Conservation (phyloP, 2,329 filamentous ascomycete species). For the Calonectria henricotiae region DNA sequence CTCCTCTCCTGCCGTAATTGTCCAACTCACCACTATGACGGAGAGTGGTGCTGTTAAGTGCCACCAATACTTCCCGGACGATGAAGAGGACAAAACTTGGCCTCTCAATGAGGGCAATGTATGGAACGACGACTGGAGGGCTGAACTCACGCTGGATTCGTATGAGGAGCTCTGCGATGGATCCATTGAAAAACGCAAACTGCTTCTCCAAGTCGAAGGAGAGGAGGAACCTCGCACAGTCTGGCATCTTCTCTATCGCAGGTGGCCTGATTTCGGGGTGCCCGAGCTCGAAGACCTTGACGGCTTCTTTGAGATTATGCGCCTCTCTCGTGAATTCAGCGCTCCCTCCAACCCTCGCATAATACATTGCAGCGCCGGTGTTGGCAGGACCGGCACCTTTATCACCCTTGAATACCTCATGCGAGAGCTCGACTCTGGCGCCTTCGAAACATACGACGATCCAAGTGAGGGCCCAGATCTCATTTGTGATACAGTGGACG, state of each 20-base stretch:
- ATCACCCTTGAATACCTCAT: conserved; percentile 96
- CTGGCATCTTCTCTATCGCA: conserved; percentile 88
- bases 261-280: conserved; percentile 93
- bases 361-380: conserved; percentile 91
- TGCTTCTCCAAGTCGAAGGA: conserved; percentile 72
- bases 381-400: conserved; percentile 95
- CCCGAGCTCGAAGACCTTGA: conserved; percentile 79
- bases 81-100: conserved; percentile 68
- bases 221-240: conserved; percentile 72
- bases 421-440: conserved; percentile 83
- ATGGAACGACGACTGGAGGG: conserved; percentile 78
- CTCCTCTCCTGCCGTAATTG: conserved; percentile 82
- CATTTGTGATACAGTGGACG: conserved; percentile 85
- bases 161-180: conserved; percentile 71
- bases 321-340: conserved; percentile 74
- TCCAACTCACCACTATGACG: conserved; percentile 94
- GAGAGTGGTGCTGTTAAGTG: conserved; percentile 88
- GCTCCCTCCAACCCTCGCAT: conserved; percentile 79
- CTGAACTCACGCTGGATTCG: conserved; percentile 78
- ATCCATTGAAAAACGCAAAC: conserved; percentile 81
- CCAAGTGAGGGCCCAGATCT: conserved; percentile 69
- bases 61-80: conserved; percentile 86
- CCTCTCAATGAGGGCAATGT: conserved; percentile 76
- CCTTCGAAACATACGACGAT: conserved; percentile 69
- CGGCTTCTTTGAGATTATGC: conserved; percentile 80